Conservation (phyloP, 805 yeast genomes). For the Schwanniomyces sp. region DNA sequence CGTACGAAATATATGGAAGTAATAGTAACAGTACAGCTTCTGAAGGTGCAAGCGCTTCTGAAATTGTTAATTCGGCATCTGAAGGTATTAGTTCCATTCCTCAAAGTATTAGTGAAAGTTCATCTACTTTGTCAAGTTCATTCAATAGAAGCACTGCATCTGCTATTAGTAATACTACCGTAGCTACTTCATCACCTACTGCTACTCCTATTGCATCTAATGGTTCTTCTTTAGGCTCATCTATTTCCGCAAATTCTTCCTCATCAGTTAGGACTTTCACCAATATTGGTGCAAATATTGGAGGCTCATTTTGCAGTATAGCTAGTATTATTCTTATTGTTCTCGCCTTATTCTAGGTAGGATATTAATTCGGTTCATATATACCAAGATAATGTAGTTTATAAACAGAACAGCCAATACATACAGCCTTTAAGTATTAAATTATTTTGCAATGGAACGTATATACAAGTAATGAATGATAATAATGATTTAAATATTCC, state of each 20-base stretch:
- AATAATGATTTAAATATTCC: no score
- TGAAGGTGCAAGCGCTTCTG: no score
- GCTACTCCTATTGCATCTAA: conserved; percentile 10
- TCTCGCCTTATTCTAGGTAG: conserved; percentile 29
- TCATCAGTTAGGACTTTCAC: conserved; percentile 11
- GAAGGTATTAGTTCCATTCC: no score
- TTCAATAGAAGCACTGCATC: conserved; percentile 5
- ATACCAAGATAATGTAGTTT: conserved; percentile 37
- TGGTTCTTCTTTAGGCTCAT: conserved; percentile 5
- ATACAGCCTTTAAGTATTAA: conserved; percentile 1
- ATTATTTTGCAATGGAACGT: no score
- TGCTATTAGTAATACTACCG: conserved; percentile 19
- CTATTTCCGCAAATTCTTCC: conserved; percentile 5
- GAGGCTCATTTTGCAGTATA: conserved; percentile 46
- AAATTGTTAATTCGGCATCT: no score
- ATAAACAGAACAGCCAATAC: conserved; percentile 23
- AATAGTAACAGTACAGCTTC: no score
- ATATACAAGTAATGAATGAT: no score
- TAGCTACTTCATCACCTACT: conserved; percentile 10
- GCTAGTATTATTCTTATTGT: conserved; percentile 27
- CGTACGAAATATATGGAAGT: conserved; percentile 21
- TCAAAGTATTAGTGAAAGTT: no score
- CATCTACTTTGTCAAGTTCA: no score
- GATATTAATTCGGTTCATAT: no score
- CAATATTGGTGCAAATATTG: conserved; percentile 39